phyloP scores from a whole-genome alignment of 805 yeast genomes.

The Suhomyces canberraensis region DNA sequence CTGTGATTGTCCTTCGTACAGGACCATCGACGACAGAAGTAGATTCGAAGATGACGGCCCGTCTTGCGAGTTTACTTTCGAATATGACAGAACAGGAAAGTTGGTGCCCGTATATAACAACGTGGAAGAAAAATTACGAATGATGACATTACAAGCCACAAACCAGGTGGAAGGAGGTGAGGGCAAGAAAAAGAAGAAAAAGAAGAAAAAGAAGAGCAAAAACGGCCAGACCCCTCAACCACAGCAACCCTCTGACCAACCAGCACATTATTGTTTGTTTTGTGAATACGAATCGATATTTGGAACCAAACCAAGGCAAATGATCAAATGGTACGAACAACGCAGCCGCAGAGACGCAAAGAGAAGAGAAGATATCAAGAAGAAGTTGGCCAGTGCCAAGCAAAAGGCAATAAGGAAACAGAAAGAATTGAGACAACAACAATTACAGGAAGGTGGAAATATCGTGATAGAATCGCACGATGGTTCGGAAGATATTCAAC shows the following conservation, averaged over 20 bases:
- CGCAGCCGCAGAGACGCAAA: slow-evolving; percentile 24
- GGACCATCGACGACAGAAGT: slow-evolving; percentile 5
- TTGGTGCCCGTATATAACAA: slow-evolving; percentile 38
- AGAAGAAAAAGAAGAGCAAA: slow-evolving; percentile 22
- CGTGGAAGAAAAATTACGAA: slow-evolving; percentile 36
- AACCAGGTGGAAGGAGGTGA: slow-evolving; percentile 3
- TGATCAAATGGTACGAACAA: slow-evolving; percentile 49
- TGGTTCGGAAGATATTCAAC: no score
- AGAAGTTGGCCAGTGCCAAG: slow-evolving; percentile 37
- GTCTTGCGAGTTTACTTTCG: slow-evolving; percentile 44
- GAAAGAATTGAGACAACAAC: slow-evolving; percentile 9
- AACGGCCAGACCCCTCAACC: background rate
- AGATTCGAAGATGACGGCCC: slow-evolving; percentile 29
- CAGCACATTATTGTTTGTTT: slow-evolving; percentile 37
- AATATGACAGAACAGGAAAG: slow-evolving; percentile 40
- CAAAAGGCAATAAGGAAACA: slow-evolving; percentile 29
- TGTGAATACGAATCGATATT: slow-evolving; percentile 53
- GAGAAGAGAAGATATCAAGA: slow-evolving; percentile 32
- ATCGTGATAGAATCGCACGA: no score
- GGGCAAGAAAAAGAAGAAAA: slow-evolving; percentile 14
- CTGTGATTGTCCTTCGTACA: slow-evolving; percentile 25
- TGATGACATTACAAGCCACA: slow-evolving; percentile 25
- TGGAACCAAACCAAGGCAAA: slow-evolving; percentile 48
- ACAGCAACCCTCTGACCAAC: background rate
- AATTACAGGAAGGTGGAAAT: background rate